phyloP scores from a whole-genome alignment of 768 basidiomycete genomes.

The button mushroom (Agaricus bisporus) region DNA sequence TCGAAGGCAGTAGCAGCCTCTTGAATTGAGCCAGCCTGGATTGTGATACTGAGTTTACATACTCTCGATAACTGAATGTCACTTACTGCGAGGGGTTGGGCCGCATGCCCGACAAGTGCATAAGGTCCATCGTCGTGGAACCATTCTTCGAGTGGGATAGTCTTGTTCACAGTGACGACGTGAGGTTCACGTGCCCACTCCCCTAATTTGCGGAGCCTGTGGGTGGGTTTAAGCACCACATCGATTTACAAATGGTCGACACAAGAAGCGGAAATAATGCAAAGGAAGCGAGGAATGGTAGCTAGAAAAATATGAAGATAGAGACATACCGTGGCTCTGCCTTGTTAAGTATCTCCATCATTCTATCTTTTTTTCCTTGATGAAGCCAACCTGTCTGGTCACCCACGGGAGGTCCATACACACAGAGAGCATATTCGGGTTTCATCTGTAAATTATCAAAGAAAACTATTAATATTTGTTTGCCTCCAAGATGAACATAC shows the following conservation, averaged over 20 bases:
- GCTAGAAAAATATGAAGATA: background rate
- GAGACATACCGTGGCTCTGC: constrained; percentile 9
- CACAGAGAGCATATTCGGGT: constrained; percentile 1
- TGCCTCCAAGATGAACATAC: background rate
- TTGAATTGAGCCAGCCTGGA: constrained; percentile 6
- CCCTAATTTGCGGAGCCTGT: constrained; percentile 3
- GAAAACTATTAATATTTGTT: constrained; percentile 20
- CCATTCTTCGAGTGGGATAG: constrained; percentile 2
- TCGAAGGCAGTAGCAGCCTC: constrained; percentile 40
- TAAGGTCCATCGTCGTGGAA: constrained; percentile 4
- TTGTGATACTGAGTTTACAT: background rate
- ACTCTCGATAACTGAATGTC: background rate
- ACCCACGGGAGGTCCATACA: constrained; percentile 4
- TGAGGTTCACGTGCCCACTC: constrained; percentile 10
- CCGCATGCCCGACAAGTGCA: constrained; percentile 7
- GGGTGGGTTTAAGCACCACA: background rate
- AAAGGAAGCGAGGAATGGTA: background rate
- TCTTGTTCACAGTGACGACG: constrained; percentile 1
- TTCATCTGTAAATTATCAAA: constrained; percentile 34
- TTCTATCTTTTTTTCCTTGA: background rate
- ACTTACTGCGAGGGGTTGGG: constrained; percentile 9
- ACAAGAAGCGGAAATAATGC: background rate
- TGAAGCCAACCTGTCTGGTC: background rate
- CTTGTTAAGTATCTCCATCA: background rate
- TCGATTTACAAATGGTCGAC: background rate